Base-by-base conservation (phyloP, 345 rosid species). In the Clausena lansium region DNA sequence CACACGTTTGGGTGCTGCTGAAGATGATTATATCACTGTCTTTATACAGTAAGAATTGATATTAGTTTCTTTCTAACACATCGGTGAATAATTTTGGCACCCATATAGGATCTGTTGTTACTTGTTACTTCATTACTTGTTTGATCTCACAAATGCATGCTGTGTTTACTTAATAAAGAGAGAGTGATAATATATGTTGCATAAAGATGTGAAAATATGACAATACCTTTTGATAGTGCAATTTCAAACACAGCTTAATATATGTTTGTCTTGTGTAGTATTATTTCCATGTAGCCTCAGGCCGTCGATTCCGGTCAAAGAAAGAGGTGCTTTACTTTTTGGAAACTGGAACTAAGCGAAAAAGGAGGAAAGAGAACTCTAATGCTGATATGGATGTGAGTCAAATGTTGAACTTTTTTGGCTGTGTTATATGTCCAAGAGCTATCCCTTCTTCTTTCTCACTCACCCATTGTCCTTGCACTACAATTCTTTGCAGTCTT, bases 301-400 rank as follows among this genome's bases (percentile, higher is more conserved):
- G 80, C 27, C 83, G 75, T 20, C 69, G 78, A 52, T 89, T 87
- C 77, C 82, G 92, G 71, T 87, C 90, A 9, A 89, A 83, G 85
- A 81, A 76, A 68, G 92, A 89, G 59, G 90, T 85, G 45, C 89
- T 76, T 47, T 36, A 74, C 73, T 89, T 78, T 76, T 75, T 89
- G 81, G 85, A 87, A 76, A 82, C 82, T 5, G 92, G 90, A 76
- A 75, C 77, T 4, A 25, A 72, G 50, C 80, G 67, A 35, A 85
- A 81, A 82, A 81, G 28, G 58, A 79, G 13, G 59, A 87, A 47
- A 62, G 81, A 77, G 28, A 77, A 77, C 54, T 52, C 73, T n/a
- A 59, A 71, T 55, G 30, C 39, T 7, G 77, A 76, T 63, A 59
- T 45, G 32, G 77, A 75, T 69, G 87, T 82, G 58, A 84, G 89